Evolutionary conservation across 2,329 filamentous ascomycete species (phyloP).

Genomic region (Mycocentrospora acerina): DNA sequence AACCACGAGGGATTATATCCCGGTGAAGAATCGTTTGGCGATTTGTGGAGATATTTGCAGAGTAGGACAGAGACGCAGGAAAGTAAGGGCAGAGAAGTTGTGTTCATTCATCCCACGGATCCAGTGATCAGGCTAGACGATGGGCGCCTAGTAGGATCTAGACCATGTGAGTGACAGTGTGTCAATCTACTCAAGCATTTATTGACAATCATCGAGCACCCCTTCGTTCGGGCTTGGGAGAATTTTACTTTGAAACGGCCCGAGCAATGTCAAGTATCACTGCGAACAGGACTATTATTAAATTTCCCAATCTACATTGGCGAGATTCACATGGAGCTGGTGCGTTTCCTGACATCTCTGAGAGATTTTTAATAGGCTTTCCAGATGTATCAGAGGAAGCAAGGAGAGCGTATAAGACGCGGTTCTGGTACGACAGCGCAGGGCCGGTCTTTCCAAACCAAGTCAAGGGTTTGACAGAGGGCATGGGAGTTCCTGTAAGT

Average conservation of each 20-base stretch:
- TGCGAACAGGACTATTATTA: slow-evolving; percentile 27
- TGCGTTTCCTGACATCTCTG: slow-evolving; percentile 39
- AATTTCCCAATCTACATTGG: slow-evolving; percentile 35
- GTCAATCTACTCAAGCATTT: neutral
- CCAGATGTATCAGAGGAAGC: slow-evolving; percentile 24
- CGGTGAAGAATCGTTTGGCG: slow-evolving; percentile 28
- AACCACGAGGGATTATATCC: slow-evolving; percentile 39
- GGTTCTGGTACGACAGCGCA: slow-evolving; percentile 43
- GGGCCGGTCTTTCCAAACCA: slow-evolving; percentile 42
- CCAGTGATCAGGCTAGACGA: slow-evolving; percentile 32
- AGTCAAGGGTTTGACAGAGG: slow-evolving; percentile 37
- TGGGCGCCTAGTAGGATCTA: slow-evolving; percentile 26
- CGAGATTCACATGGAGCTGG: slow-evolving; percentile 40
- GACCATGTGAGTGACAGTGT: slow-evolving; percentile 30
- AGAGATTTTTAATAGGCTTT: slow-evolving; percentile 38
- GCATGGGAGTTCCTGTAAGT: slow-evolving; percentile 28
- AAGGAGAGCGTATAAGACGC: slow-evolving; percentile 28
- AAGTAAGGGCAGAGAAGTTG: slow-evolving; percentile 23
- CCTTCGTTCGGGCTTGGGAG: slow-evolving; percentile 36
- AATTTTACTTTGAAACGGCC: slow-evolving; percentile 43
- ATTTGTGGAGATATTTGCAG: slow-evolving; percentile 33
- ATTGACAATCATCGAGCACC: slow-evolving; percentile 21
- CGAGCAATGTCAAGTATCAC: slow-evolving; percentile 38
- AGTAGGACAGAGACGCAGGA: slow-evolving; percentile 4
- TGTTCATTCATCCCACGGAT: slow-evolving; percentile 41